Base-by-base conservation (phyloP, 306 rosid species). In the Parietaria judaica region DNA sequence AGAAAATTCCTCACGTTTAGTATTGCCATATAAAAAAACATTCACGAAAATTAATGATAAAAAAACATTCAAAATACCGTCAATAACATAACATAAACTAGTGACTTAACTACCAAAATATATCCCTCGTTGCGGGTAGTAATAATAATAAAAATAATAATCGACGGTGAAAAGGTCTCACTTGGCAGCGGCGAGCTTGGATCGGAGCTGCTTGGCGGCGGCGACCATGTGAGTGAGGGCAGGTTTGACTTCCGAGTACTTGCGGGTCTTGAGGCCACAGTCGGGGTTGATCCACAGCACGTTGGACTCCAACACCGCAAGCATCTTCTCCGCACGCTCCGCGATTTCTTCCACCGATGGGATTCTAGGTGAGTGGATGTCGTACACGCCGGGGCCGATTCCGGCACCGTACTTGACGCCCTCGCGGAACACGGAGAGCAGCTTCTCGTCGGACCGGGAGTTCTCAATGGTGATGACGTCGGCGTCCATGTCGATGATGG, bases 341-440 rank as follows among this genome's bases (percentile, higher is more conserved):
- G 96, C 96, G 56, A 89, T 89, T 81, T 89, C 96, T 3, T 89
- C 95, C 3, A 90, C 80, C 34, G 96, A 83, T 64, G 96, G 96
- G 50, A 89, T 89, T 68, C 96, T 86, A 23, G 96, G 96, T 62
- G 96, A 89, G 80, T 89, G 96, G 66, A 89, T 89, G 76, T 89
- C 97, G 9, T 89, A 89, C 7, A 89, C 97, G 61, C 97, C 97
- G 7, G 97, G 97, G 54, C 97, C 97, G 49, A 89, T 89, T 56
- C 97, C 97, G 58, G 97, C 97, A 58, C 97, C 97, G 11, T 89
- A 89, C 83, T 83, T 86, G 47, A 89, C 96, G 70, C 96, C 96
- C 72, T 86, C 96, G 2, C 96, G 96, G 96, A 89, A 89, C n/a
- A 89, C 96, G 0, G 96, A 86, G 52, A 89, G 75, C 12, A 89